Conservation (phyloP, 2,329 filamentous ascomycete genomes). For the Coniochaeta sp. region DNA sequence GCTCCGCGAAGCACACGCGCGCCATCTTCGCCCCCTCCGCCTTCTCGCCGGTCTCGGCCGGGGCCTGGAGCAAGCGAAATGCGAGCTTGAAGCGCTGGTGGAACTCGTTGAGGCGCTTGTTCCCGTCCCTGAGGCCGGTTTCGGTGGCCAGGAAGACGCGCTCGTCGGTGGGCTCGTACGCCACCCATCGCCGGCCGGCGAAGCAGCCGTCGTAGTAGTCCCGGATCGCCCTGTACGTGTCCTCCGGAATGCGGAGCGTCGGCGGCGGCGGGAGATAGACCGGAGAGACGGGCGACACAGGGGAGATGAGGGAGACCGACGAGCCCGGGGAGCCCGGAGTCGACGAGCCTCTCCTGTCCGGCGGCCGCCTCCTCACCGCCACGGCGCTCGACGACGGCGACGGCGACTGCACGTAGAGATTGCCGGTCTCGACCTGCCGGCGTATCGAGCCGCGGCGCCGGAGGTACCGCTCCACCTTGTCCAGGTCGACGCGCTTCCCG, state of each 20-base stretch:
- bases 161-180: neutral
- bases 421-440: neutral
- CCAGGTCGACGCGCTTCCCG: conserved; percentile 4
- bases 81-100: conserved; percentile 8
- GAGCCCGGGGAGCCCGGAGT: neutral
- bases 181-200: conserved; percentile 4
- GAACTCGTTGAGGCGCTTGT: conserved; percentile 3
- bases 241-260: conserved; percentile 1
- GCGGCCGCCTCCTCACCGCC: neutral
- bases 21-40: conserved; percentile 7
- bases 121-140: neutral
- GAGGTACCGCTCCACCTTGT: conserved; percentile 3
- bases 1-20: conserved; percentile 9
- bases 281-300: neutral
- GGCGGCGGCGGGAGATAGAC: neutral
- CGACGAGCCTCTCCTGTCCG: neutral
- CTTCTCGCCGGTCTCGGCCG: conserved; percentile 1
- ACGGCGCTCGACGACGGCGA: neutral
- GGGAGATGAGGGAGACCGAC: neutral
- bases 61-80: conserved; percentile 3
- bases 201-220: conserved; percentile 9
- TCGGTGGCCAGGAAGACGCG: conserved; percentile 1
- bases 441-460: neutral
- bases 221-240: conserved; percentile 7
- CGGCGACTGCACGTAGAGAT: neutral